These are phyloP conservation scores for Cytospora paraplurivora DNA, from an alignment of 2,329 filamentous ascomycete genomes.

Conservation along the genomic window DNA sequence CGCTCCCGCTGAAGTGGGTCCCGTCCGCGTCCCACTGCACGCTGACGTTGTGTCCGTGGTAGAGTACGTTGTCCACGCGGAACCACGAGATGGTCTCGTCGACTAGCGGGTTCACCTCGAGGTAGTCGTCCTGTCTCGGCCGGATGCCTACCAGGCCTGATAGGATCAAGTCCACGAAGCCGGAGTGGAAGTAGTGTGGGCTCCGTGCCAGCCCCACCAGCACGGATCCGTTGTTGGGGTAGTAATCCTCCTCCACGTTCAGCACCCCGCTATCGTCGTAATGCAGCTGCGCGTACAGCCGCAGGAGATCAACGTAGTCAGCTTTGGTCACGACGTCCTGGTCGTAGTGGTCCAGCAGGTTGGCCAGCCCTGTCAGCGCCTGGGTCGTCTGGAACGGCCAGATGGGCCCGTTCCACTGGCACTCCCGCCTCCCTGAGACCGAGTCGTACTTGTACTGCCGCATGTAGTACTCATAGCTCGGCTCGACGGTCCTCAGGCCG, in stretches of 20 bases:
- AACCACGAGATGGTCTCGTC: constrained; percentile 42
- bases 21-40: constrained; percentile 45
- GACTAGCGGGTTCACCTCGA: constrained; percentile 45
- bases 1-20: constrained; percentile 34
- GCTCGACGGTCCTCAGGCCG: constrained; percentile 46
- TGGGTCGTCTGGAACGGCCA: constrained; percentile 49
- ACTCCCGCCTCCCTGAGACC: constrained; percentile 38
- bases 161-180: constrained; percentile 45
- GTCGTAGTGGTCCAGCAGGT: constrained; percentile 46
- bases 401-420: constrained; percentile 48
- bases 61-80: constrained; percentile 43
- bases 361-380: constrained; percentile 43
- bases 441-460: constrained; percentile 44
- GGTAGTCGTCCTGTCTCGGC: constrained; percentile 40
- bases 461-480: constrained; percentile 49
- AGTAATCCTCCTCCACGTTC: constrained; percentile 47
- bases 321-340: constrained; percentile 34
- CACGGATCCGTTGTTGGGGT: constrained; percentile 43
- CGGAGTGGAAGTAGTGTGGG: constrained; percentile 49
- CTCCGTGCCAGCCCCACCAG: constrained; percentile 46
- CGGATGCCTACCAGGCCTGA: constrained; percentile 46
- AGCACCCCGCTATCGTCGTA: constrained; percentile 40
- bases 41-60: constrained; percentile 45
- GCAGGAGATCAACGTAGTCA: constrained; percentile 42
- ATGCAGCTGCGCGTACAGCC: constrained; percentile 44